Base-by-base conservation (phyloP, 371 early-diverging fungal species). In the Aphelidium insulamus region DNA sequence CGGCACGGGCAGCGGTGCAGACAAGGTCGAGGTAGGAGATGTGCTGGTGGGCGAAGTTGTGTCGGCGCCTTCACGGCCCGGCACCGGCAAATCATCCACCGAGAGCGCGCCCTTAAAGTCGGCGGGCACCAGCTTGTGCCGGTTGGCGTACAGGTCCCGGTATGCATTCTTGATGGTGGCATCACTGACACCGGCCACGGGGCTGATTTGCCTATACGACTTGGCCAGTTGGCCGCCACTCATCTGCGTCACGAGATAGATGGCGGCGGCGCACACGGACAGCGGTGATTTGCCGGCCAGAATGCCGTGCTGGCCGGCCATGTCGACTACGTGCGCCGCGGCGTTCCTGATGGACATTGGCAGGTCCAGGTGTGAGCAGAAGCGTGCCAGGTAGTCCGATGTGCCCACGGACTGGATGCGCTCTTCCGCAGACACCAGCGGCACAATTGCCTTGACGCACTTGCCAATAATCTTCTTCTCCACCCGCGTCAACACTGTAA, bases 401-500 rank as follows among this genome's bases (percentile, higher is more conserved):
- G 72, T 59, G 12, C 64, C 57, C 57, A 78, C 77, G 23, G 71
- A 60, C 21, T 66, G 62, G 2, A 64, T 62, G 19, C 65, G 63
- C 10, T 51, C 55, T 21, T 57, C 55, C 3, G 67, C 59, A 28
- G 69, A 66, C 22, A 81, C 55, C 25, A 69, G 66, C 23, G 54
- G 39, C 49, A 71, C 68, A 20, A 92, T 41, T 1, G 67, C 54
- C 51, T 84, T 86, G 59, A 69, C 81, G 35, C 77, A 72, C 10
- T 85, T 65, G 0, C 85, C 84, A 50, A 92, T 77, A 32, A 87
- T 87, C 44, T 77, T 78, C 52, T 79, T 81, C 15, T 80, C 72
- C 2, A 99, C 95, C 27, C 77, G 71, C 1, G 97, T 94, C 40
- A 92, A 48, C 0, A 84, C 77, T 34, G 79, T 80, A 30, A 99